phyloP scores from a whole-genome alignment of 1,284 basidiomycete genomes.

The Ustilago lituana region DNA sequence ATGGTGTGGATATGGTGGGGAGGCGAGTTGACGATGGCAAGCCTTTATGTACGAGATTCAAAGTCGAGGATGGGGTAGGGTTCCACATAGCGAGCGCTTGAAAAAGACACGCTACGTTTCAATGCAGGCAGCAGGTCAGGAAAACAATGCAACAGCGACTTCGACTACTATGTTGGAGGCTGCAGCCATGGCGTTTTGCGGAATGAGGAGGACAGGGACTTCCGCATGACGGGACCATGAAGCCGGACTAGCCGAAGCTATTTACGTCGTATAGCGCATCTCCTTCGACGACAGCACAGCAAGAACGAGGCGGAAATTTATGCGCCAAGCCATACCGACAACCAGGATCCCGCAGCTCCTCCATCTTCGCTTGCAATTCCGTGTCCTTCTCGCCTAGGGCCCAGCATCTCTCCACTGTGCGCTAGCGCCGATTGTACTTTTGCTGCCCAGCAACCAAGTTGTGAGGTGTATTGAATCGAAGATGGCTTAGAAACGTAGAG shows the following conservation, averaged over 20 bases:
- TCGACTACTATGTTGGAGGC: too few species aligned
- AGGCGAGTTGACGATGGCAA: too few species aligned
- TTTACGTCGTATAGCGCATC: conserved; percentile 21
- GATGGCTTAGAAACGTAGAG: too few species aligned
- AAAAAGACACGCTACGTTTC: too few species aligned
- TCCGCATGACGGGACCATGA: background rate
- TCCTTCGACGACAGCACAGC: conserved; percentile 21
- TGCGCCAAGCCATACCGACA: conserved; percentile 27
- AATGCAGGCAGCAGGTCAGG: too few species aligned
- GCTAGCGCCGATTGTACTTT: background rate
- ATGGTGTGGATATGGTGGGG: background rate
- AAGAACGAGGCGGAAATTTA: conserved; percentile 7
- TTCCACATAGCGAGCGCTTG: too few species aligned
- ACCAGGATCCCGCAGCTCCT: conserved; percentile 10
- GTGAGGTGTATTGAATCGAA: too few species aligned
- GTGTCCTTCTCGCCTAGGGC: background rate
- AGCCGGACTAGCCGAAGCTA: conserved; percentile 1
- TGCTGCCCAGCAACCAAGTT: too few species aligned
- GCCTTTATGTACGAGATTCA: too few species aligned
- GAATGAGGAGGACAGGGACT: conserved; percentile 16
- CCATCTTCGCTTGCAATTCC: background rate
- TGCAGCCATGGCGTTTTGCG: conserved; percentile 6
- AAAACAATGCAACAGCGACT: too few species aligned
- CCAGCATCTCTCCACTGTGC: too few species aligned
- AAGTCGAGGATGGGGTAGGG: too few species aligned